Evolutionary conservation across 768 basidiomycete species (phyloP), one percentile per base, ranked within the genome.

Genomic region (Mycena olivaceomarginata): DNA sequence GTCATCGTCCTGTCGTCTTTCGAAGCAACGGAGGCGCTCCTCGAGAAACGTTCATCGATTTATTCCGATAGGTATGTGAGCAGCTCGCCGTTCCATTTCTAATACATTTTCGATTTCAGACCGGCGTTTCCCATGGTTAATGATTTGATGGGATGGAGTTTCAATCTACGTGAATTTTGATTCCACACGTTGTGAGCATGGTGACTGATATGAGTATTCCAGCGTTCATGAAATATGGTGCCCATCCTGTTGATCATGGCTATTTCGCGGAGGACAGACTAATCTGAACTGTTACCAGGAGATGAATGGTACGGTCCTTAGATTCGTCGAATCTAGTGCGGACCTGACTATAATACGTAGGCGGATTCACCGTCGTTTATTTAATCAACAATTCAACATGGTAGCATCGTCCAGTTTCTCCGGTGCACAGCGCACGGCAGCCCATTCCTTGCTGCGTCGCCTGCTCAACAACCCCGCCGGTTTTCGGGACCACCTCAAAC

Each of bases 41-140:
- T 89, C n/a, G 85, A 87, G 53, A 85, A 85, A 57, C 81, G 86
- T 15, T 86, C 86, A 1, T 75, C 81, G 7, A 86, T 85, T 7
- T 89, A 89, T 78, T 88, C 88, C 7, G 83, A 82, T 77, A 83
- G 88, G 67, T 87, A 85, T 22, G 78, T 63, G 46, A 39, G 11
- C 64, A 67, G 13, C 69, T 77, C 65, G 68, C 16, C 39, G 45
- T 62, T 64, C 60, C 20, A 65, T 70, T 59, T 72, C 45, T 6
- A 25, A 53, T 18, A 9, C 15, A 62, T 39, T 60, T 46, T 51
- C 31, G 7, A 65, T 22, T 20, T 41, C 51, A 80, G 79, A 37
- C 60, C 77, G 5, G 25, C 43, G 5, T 48, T 46, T 5, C 70
- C 77, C 9, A 80, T 80, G 79, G 45, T 72, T 18, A 41, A 43